Evolutionary conservation across 202 grass and related monocot genomes (phyloP).

Genomic region (Setaria viridis): DNA sequence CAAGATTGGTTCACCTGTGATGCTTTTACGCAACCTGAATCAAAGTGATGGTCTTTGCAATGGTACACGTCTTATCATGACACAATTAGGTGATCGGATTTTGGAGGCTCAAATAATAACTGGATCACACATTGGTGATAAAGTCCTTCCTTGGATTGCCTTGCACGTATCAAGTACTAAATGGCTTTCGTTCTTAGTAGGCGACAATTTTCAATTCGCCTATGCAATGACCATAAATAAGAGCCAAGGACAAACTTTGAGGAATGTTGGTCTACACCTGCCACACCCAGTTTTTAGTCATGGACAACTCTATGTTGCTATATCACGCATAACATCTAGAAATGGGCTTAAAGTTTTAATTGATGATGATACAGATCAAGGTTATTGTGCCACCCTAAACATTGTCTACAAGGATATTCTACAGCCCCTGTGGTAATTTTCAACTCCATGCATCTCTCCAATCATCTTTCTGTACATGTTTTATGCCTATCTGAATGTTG

Average conservation of each 20-base stretch:
- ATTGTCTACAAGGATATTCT: conserved; percentile 3
- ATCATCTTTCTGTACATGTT: neutral
- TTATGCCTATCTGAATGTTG: too few relatives aligned
- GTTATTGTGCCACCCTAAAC: neutral
- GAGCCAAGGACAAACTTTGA: neutral
- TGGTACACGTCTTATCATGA: conserved; percentile 31
- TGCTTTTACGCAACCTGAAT: neutral
- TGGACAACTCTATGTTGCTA: conserved; percentile 30
- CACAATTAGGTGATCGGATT: neutral
- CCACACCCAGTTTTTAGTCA: neutral
- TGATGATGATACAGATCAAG: neutral
- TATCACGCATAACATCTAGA: conserved; percentile 13
- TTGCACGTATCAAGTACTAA: neutral
- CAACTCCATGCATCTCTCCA: too few relatives aligned
- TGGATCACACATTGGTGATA: conserved; percentile 5
- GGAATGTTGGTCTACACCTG: conserved; percentile 14
- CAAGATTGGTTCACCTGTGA: conserved; percentile 1
- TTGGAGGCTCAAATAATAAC: conserved; percentile 31
- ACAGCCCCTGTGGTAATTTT: neutral
- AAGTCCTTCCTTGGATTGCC: neutral
- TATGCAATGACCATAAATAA: too few relatives aligned
- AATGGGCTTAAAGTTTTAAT: neutral
- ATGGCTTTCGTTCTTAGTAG: conserved; percentile 14
- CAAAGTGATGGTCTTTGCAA: conserved; percentile 21
- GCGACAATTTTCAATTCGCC: neutral